Percentiles rank a stretch among this genome's conserved stretches.
phyloP scores from a whole-genome alignment of 805 yeast species.

The Candida michaelii region DNA sequence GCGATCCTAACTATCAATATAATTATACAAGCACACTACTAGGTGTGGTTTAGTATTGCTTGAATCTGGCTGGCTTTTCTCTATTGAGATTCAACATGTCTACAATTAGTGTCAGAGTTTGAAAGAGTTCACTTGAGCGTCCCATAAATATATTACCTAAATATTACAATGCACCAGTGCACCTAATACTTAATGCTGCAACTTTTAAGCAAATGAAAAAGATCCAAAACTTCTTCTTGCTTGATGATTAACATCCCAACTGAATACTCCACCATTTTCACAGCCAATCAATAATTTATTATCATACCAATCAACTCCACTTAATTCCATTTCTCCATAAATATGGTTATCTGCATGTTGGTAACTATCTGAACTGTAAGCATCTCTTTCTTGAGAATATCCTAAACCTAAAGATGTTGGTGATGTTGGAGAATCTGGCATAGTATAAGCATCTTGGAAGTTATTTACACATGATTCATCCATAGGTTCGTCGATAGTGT shows the following conservation, averaged over 20 bases:
- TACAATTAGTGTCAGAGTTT: too few relatives aligned
- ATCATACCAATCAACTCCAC: constrained; percentile 39
- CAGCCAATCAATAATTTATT: constrained; percentile 37
- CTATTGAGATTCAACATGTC: too few relatives aligned
- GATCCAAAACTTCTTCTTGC: constrained; percentile 42
- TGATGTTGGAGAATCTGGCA: constrained; percentile 2
- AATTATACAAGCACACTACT: not conserved
- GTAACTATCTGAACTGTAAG: constrained; percentile 26
- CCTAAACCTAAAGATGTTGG: not conserved
- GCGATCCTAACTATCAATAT: too few relatives aligned
- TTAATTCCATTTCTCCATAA: constrained; percentile 44
- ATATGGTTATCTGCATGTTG: constrained; percentile 34
- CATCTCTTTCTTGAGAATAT: not conserved
- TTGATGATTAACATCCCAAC: constrained; percentile 40
- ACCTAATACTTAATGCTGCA: not conserved
- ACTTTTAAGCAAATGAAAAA: constrained; percentile 29
- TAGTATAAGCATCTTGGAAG: constrained; percentile 9
- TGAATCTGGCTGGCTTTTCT: too few relatives aligned
- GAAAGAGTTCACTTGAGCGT: too few relatives aligned
- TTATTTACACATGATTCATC: constrained; percentile 2
- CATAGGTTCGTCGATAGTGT: constrained; percentile 6
- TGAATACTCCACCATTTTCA: constrained; percentile 40
- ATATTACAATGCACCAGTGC: constrained; percentile 6
- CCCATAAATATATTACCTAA: constrained; percentile 1
- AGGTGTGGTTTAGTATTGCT: too few relatives aligned